Base-by-base conservation (phyloP, 2,329 filamentous ascomycete species). In the Epichloe typhina region DNA sequence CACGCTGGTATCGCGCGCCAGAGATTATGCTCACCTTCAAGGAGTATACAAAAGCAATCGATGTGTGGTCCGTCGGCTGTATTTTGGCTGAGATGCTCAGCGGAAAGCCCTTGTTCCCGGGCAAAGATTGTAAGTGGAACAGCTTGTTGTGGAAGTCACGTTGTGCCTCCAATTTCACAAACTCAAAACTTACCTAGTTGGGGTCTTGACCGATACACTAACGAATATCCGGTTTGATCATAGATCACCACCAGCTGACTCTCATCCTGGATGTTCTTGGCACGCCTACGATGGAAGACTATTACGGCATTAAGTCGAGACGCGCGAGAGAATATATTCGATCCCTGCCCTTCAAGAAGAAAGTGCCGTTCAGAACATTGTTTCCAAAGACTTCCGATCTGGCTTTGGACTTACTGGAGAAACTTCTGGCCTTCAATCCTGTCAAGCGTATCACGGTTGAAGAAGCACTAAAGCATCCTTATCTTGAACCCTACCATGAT, bases 11-110 rank as follows among this genome's bases (percentile, higher is more conserved):
- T 72, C 89, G 93, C 69, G 93, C 93, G 5, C 93, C 93, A 3
- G 93, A 98, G 68, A 98, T 98, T 69, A 98, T 98, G 93, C 84
- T 98, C 73, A 98, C 93, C 12, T 98, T 97, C 77, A 97, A 98
- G 74, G 93, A 98, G 72, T 98, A 98, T 73, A 98, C 93, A 61
- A 98, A 97, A 72, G 93, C 93, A 42, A 98, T 98, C 64, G 93
- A 98, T 64, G 90, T 98, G 11, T 98, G 93, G 93, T 96, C 90
- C 62, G 93, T 98, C 48, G 93, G 93, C 52, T 98, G 93, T 64
- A 98, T 98, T 61, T 73, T 98, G 61, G 93, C 93, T 4, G 93
- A 98, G 75, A 98, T 98, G 93, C 75, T 98, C 55, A 97, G 89
- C 68, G 93, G 93, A 59, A 98, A 98, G 77, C 93, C 93, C 17